These are phyloP conservation scores for Pilasporangium apinafurcum DNA, from an alignment of 352 stramenopile genomes.

Conservation along the genomic window DNA sequence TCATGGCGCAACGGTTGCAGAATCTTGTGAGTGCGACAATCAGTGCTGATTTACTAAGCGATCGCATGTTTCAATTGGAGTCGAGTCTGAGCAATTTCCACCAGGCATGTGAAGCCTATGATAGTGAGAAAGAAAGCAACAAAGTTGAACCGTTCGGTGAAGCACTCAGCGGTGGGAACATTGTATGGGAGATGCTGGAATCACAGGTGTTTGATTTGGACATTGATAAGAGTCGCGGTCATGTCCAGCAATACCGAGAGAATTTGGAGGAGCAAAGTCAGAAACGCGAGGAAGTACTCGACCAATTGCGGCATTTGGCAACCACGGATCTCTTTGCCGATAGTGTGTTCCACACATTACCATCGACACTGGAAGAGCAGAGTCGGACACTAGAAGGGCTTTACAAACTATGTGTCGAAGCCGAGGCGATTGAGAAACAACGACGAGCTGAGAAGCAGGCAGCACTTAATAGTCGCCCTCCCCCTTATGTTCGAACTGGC, in stretches of 20 bases:
- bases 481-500: slow-evolving; percentile 1
- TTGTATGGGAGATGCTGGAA: slow-evolving; percentile 71
- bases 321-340: slow-evolving; percentile 45
- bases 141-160: slow-evolving; percentile 8
- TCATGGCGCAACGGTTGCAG: slow-evolving; percentile 44
- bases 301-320: slow-evolving; percentile 34
- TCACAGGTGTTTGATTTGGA: slow-evolving; percentile 78
- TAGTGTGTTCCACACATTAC: slow-evolving; percentile 15
- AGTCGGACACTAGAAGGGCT: slow-evolving; percentile 37
- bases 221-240: slow-evolving; percentile 53
- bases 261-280: slow-evolving; percentile 60
- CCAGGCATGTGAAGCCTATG: slow-evolving; percentile 44
- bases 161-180: slow-evolving; percentile 37
- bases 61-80: slow-evolving; percentile 86
- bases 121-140: slow-evolving; percentile 11
- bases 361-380: slow-evolving; percentile 28
- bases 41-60: slow-evolving; percentile 77
- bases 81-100: slow-evolving; percentile 72
- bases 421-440: slow-evolving; percentile 43
- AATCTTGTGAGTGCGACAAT: slow-evolving; percentile 77
- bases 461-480: slow-evolving; percentile 18
- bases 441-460: slow-evolving; percentile 41
- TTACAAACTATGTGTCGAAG: slow-evolving; percentile 46
- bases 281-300: slow-evolving; percentile 56
- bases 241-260: slow-evolving; percentile 74